Percentiles rank a stretch among this genome's conserved stretches.
phyloP scores from a whole-genome alignment of 73 alveolate species.

The Paramecium tetraurelia region DNA sequence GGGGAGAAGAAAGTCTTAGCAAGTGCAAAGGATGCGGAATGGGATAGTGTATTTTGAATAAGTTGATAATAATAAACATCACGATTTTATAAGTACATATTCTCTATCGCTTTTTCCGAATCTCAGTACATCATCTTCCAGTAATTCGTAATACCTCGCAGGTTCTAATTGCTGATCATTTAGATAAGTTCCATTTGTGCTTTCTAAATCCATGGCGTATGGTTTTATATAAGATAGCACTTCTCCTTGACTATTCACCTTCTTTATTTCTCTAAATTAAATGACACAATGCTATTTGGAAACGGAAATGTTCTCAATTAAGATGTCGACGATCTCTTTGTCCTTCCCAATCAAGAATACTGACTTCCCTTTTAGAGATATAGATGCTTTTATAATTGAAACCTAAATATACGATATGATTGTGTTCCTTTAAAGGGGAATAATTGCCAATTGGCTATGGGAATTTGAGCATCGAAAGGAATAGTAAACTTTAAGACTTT shows the following conservation, averaged over 20 bases:
- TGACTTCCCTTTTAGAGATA: conserved; percentile 46
- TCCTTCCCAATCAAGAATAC: conserved; percentile 87
- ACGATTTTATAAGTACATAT: conserved; percentile 83
- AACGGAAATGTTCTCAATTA: conserved; percentile 82
- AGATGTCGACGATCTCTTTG: conserved; percentile 84
- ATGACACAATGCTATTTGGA: conserved; percentile 95
- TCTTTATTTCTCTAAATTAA: conserved; percentile 81
- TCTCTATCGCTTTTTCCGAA: conserved; percentile 93
- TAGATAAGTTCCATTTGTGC: conserved; percentile 92
- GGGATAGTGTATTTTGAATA: conserved; percentile 23
- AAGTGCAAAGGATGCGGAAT: neutral
- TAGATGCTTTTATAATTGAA: neutral
- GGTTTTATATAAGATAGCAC: conserved; percentile 74
- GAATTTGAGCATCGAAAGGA: conserved; percentile 63
- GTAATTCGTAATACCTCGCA: conserved; percentile 88
- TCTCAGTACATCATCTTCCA: conserved; percentile 88
- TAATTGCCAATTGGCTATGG: conserved; percentile 58
- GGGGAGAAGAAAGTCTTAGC: conserved; percentile 14
- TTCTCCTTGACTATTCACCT: conserved; percentile 56
- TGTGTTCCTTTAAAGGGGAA: conserved; percentile 57
- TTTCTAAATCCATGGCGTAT: conserved; percentile 94
- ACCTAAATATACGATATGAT: neutral
- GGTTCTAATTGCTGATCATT: conserved; percentile 89
- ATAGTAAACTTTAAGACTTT: conserved; percentile 48
- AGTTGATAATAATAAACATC: neutral